phyloP scores from a whole-genome alignment of 345 rosid genomes.

The Aurinia saxatilis region DNA sequence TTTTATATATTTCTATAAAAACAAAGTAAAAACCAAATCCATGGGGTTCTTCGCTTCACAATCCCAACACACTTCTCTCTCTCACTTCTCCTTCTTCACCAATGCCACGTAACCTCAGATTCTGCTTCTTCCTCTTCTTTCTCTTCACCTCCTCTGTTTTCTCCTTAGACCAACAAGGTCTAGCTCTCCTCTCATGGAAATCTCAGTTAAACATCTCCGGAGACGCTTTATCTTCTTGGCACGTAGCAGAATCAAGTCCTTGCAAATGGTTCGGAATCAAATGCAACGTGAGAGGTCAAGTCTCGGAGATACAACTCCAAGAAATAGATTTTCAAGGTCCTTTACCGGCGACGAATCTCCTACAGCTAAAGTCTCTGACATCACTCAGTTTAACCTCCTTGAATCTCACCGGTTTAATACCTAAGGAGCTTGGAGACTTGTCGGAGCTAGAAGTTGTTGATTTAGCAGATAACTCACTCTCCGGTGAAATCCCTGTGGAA shows the following conservation, averaged over 20 bases:
- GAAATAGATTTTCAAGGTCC: slow-evolving; percentile 59
- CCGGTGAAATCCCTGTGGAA: slow-evolving; percentile 68
- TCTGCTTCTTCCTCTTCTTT: slow-evolving; percentile 40
- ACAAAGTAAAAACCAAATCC: slow-evolving; percentile 43
- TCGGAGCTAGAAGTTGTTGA: slow-evolving; percentile 45
- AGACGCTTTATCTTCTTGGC: slow-evolving; percentile 53
- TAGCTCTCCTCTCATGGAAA: slow-evolving; percentile 79
- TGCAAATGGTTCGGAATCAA: slow-evolving; percentile 76
- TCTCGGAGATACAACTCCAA: slow-evolving; percentile 51
- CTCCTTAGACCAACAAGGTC: slow-evolving; percentile 63
- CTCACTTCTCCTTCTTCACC: slow-evolving; percentile 29
- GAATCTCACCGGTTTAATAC: slow-evolving; percentile 71
- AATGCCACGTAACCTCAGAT: slow-evolving; percentile 54
- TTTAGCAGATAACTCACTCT: slow-evolving; percentile 64
- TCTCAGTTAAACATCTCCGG: slow-evolving; percentile 47
- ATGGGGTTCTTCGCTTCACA: slow-evolving; percentile 72
- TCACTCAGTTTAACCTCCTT: slow-evolving; percentile 53
- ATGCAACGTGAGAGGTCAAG: slow-evolving; percentile 57
- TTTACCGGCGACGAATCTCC: slow-evolving; percentile 54
- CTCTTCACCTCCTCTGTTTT: slow-evolving; percentile 33
- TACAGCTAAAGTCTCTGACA: slow-evolving; percentile 45
- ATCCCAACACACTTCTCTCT: slow-evolving; percentile 49
- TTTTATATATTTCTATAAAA: slow-evolving; percentile 53
- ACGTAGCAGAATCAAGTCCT: slow-evolving; percentile 38
- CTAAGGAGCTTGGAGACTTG: slow-evolving; percentile 60